Conservation (phyloP, 179 eudicot genomes). For the Corrigiola litoralis region DNA sequence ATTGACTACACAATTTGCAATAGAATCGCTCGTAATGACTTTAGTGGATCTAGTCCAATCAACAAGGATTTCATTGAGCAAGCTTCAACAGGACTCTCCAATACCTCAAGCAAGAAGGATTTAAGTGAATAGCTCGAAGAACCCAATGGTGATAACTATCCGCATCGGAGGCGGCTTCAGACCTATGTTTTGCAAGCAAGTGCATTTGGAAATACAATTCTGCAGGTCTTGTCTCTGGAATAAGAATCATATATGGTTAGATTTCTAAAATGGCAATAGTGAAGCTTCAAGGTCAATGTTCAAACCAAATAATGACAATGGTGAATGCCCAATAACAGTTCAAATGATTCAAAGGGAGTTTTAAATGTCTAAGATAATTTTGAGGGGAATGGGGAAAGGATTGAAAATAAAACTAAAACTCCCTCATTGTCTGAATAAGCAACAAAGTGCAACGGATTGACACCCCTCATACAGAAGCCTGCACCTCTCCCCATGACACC, state of each 20-base stretch:
- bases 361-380: too few relatives aligned
- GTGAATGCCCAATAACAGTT: too few relatives aligned
- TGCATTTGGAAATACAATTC: conserved; percentile 86
- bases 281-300: too few relatives aligned
- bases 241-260: background rate
- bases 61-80: background rate
- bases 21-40: background rate
- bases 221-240: conserved; percentile 60
- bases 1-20: background rate
- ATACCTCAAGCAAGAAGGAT: conserved; percentile 81
- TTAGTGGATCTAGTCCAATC: background rate
- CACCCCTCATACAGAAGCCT: too few relatives aligned
- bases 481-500: too few relatives aligned
- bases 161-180: conserved; percentile 26
- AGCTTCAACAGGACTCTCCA: conserved; percentile 57
- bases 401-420: too few relatives aligned
- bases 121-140: conserved; percentile 73
- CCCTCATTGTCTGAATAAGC: too few relatives aligned
- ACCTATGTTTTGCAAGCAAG: conserved; percentile 50
- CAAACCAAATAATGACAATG: too few relatives aligned
- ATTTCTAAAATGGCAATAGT: background rate
- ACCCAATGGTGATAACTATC: conserved; percentile 47
- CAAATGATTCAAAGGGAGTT: too few relatives aligned
- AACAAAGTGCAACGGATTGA: too few relatives aligned
- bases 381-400: too few relatives aligned